A percentile compares a stretch with the other conserved stretches of the same genome.
Conservation (phyloP, 2,329 filamentous ascomycete species). For the Cladosporium sp. region DNA sequence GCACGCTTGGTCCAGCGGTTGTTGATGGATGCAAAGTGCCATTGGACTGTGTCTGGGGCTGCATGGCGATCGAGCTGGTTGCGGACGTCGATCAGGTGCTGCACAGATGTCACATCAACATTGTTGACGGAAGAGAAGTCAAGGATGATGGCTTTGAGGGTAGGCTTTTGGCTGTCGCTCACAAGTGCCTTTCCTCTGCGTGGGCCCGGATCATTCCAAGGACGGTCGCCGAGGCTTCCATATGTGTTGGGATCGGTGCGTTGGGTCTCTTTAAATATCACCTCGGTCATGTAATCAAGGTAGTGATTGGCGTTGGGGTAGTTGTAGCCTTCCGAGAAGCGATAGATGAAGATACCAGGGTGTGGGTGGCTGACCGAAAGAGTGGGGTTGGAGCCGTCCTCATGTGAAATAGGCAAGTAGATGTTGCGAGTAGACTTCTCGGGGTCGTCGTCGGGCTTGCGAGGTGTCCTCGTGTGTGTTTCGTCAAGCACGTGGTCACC, state of each 20-base stretch:
- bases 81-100: constrained; percentile 89
- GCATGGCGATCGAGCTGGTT: constrained; percentile 90
- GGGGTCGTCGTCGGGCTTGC: constrained; percentile 39
- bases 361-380: constrained; percentile 78
- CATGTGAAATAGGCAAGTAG: constrained; percentile 82
- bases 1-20: constrained; percentile 95
- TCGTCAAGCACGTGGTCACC: constrained; percentile 69
- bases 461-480: constrained; percentile 37
- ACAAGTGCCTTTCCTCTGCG: constrained; percentile 53
- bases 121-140: constrained; percentile 95
- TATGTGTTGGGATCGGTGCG: constrained; percentile 72
- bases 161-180: constrained; percentile 58
- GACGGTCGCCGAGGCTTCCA: constrained; percentile 64
- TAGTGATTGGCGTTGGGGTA: constrained; percentile 93
- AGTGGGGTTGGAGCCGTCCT: constrained; percentile 87
- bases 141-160: constrained; percentile 83
- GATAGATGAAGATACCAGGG: constrained; percentile 92
- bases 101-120: constrained; percentile 88
- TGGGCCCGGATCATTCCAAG: constrained; percentile 92
- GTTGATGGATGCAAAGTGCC: constrained; percentile 93
- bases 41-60: constrained; percentile 78
- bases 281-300: constrained; percentile 64
- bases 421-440: constrained; percentile 67
- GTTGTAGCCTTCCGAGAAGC: constrained; percentile 92
- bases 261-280: constrained; percentile 62